phyloP scores from a whole-genome alignment of 139 green algal genomes.

The Chlamydomonas sp. region DNA sequence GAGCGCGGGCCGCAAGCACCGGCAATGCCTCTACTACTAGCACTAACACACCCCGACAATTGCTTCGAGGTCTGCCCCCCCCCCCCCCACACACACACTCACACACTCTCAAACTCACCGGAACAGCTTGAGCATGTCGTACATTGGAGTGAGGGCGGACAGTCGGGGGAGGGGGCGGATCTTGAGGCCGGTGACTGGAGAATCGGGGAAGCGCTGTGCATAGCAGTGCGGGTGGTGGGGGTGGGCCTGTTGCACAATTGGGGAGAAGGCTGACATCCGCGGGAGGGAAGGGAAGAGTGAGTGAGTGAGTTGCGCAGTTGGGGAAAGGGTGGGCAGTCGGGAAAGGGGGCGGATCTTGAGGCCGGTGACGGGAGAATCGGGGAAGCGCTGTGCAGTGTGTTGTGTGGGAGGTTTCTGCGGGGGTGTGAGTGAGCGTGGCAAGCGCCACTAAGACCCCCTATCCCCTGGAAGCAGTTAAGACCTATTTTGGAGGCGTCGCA shows the following conservation, averaged over 20 bases:
- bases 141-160: constrained; percentile 53
- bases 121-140: constrained; percentile 89
- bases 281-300: background rate
- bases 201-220: background rate
- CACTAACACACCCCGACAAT: too few relatives aligned
- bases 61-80: too few relatives aligned
- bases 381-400: constrained; percentile 3
- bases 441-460: too few relatives aligned
- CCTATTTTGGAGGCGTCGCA: too few relatives aligned
- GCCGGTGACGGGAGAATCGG: constrained; percentile 20
- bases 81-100: too few relatives aligned
- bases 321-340: background rate
- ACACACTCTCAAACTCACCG: too few relatives aligned
- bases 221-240: background rate
- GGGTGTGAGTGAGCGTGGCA: background rate
- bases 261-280: background rate
- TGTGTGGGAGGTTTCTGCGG: background rate
- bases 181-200: background rate
- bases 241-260: background rate
- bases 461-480: too few relatives aligned
- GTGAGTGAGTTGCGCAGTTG: background rate
- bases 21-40: too few relatives aligned
- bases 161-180: constrained; percentile 28
- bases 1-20: too few relatives aligned
- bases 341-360: constrained; percentile 32